These are phyloP conservation scores for Erythrobasidium yunnanense DNA, from an alignment of 768 basidiomycete species.

Conservation along the genomic window DNA sequence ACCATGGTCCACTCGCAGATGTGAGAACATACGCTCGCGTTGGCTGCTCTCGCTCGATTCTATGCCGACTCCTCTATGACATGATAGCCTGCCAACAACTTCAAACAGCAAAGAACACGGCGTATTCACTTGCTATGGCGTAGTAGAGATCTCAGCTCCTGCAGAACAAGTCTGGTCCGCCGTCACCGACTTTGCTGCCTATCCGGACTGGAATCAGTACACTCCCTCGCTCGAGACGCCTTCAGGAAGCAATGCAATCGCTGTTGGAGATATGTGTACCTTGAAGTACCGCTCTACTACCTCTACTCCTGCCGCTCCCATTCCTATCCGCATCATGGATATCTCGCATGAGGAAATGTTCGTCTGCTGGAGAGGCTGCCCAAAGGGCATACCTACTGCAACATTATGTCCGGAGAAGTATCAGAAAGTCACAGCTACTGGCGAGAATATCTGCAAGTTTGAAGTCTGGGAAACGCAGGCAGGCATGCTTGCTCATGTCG, in stretches of 20 bases:
- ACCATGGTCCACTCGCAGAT: too few relatives aligned
- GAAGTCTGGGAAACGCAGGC: conserved; percentile 21
- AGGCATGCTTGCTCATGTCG: conserved; percentile 1
- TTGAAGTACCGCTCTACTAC: neutral
- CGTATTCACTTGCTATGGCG: conserved; percentile 2
- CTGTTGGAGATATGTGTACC: neutral
- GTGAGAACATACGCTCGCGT: neutral
- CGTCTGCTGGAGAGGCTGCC: conserved; percentile 45
- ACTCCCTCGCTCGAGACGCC: neutral
- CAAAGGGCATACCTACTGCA: neutral
- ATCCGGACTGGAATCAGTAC: conserved; percentile 9
- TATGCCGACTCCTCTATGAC: neutral
- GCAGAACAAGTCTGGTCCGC: conserved; percentile 10
- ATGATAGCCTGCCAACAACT: neutral
- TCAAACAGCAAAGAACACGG: neutral
- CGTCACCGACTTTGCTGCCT: neutral
- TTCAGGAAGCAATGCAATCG: neutral
- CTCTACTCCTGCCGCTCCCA: neutral
- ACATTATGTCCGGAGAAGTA: neutral
- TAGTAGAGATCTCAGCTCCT: neutral
- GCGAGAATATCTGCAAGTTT: neutral
- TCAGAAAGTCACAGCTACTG: neutral
- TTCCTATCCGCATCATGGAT: conserved; percentile 37
- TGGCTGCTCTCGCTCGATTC: neutral
- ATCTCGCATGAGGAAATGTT: conserved; percentile 76